Base-by-base conservation (phyloP, 306 rosid genomes). In the Parietaria judaica region DNA sequence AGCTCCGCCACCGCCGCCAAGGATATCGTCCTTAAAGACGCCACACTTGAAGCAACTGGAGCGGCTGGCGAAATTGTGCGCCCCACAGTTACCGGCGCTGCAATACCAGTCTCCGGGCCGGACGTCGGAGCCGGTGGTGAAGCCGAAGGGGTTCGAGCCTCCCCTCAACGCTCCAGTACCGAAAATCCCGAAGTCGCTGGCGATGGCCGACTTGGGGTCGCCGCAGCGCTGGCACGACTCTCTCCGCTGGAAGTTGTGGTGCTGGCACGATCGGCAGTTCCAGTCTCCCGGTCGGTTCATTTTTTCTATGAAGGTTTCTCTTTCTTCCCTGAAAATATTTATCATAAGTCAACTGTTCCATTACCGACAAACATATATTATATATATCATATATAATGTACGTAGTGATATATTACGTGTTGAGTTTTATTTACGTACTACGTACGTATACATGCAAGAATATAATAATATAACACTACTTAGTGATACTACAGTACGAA, bases 251-350 rank as follows among this genome's bases (percentile, higher is more conserved):
- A 92, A 92, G 71, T 92, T 92, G 65, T 88, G 75, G 79, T 92
- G 90, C 69, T 88, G 99, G 90, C 99, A 92, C 39, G 99, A 79
- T 81, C 83, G 86, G 72, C 99, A 92, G 73, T 88, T 92, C 99
- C 99, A 92, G 53, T 92, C 99, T 58, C 99, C 99, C 13, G 99
- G 96, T 58, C 99, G 79, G 80, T 84, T 88, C 99, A 92, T 92
- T 1, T 7, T 36, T 56, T 10, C 43, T 56, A 23, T 23, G 31
- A 23, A 23, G 31, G 31, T 34, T 23, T 16, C 6, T 10, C 5
- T 11, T 8, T 11, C 77, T 74, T 70, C 37, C 51, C 77, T 72
- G 70, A 70, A 41, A 23, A 31, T 16, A 46, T 54, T 10, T 16
- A 12, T 11, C 0, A 50, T 35, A 11, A 16, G 0, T 41, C 6